Evolutionary conservation across 2,329 filamentous ascomycete species (phyloP).

Genomic region (Rachicladosporium sp.): DNA sequence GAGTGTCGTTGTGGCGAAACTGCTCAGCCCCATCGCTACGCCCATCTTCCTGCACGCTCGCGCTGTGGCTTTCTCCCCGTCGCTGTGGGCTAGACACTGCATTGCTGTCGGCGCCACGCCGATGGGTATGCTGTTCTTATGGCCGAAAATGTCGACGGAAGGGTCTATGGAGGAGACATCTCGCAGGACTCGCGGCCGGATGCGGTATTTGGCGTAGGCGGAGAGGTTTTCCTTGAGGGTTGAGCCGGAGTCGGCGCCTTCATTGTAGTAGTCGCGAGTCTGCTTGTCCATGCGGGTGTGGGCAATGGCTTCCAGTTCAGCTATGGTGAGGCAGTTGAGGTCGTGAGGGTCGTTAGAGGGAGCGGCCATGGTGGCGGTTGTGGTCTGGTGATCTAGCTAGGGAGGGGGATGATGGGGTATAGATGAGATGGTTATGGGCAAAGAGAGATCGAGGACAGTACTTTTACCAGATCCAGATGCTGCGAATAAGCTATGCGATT

Average conservation of each 20-base stretch:
- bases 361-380: no score
- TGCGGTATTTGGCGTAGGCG: slow-evolving; percentile 38
- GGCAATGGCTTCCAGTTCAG: slow-evolving; percentile 28
- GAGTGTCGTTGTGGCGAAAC: slow-evolving; percentile 35
- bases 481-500: no score
- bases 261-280: slow-evolving; percentile 28
- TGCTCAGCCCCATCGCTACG: slow-evolving; percentile 38
- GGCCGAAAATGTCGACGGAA: slow-evolving; percentile 35
- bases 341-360: slow-evolving; percentile 16
- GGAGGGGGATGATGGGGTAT: no score
- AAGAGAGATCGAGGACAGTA: no score
- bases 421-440: no score
- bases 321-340: slow-evolving; percentile 31
- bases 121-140: slow-evolving; percentile 35
- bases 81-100: slow-evolving; percentile 40
- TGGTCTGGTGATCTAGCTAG: no score
- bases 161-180: slow-evolving; percentile 30
- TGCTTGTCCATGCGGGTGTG: slow-evolving; percentile 27
- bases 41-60: slow-evolving; percentile 33
- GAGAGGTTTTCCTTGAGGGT: slow-evolving; percentile 37
- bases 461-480: no score
- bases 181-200: slow-evolving; percentile 26
- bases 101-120: slow-evolving; percentile 43
- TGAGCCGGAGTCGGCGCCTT: slow-evolving; percentile 25
- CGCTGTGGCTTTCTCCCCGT: slow-evolving; percentile 40